Evolutionary conservation across 257 asterid genomes (phyloP), one percentile per base, ranked within the genome.

Genomic region (Lycium ferocissimum): DNA sequence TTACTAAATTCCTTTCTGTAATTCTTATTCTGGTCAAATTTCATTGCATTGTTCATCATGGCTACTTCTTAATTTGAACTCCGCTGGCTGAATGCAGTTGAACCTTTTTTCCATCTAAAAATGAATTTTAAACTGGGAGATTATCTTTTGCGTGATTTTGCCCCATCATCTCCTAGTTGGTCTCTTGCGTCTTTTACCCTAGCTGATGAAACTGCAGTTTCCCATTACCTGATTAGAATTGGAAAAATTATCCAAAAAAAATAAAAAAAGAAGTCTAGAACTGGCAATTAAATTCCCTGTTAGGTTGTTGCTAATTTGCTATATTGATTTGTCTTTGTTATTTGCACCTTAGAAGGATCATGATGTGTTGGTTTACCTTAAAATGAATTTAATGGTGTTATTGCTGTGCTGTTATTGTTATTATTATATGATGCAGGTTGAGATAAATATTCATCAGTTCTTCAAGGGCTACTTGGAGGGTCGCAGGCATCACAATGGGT

Each of bases 391-490:
- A 51, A 2, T n/a, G 80, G 37, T 73, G 38, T 45, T 72, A 11
- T 45, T 47, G 10, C 11, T 18, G 35, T 72, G 80, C 37, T 43
- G 37, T 17, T 71, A n/a, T 9, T 71, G n/a, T 18, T 71, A 6
- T n/a, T 59, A 15, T 8, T 70, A 20, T 40, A 5, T 47, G 58
- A 83, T 84, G 75, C 95, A 95, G 98, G 94, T 92, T 51, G 97
- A 95, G 85, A 92, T 94, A 86, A 90, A 90, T 67, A 90, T 94
- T 87, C 86, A 62, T 38, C 90, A 93, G 89, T 95, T 95, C 88
- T 95, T 95, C 87, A 91, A 70, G 87, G 98, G 98, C 85, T 95
- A 95, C 89, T 53, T 90, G 63, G 94, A 94, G 87, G 97, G 97
- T 26, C 94, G 93, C 78, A 85, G 59, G 79, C 94, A 93, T 85